These are phyloP conservation scores for Saturnispora saitoi DNA, from an alignment of 805 yeast genomes.

Conservation along the genomic window DNA sequence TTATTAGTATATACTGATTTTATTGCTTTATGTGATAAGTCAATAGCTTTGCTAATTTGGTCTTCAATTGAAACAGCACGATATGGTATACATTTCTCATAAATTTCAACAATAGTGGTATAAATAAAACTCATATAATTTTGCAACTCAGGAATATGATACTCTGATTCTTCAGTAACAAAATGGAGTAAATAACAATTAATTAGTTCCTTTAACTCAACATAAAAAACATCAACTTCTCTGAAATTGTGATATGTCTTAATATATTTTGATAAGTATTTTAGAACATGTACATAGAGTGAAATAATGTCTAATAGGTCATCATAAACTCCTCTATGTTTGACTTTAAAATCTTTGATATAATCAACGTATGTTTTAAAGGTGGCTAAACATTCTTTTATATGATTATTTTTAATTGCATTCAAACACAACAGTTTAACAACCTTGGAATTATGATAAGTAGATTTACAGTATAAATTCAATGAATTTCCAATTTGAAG, in stretches of 20 bases:
- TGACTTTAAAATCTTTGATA: conserved; percentile 29
- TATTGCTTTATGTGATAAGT: conserved; percentile 12
- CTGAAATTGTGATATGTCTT: conserved; percentile 13
- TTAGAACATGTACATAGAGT: conserved; percentile 16
- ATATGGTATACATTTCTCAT: conserved; percentile 14
- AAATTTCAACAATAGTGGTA: conserved; percentile 20
- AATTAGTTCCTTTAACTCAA: conserved; percentile 9
- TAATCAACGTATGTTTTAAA: conserved; percentile 37
- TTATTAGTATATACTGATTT: conserved; percentile 4
- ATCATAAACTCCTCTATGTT: conserved; percentile 27
- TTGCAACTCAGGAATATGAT: conserved; percentile 18
- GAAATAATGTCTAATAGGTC: conserved; percentile 31
- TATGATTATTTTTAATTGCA: conserved; percentile 19
- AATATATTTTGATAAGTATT: conserved; percentile 9
- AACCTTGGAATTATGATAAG: conserved; percentile 38
- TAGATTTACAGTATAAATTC: conserved; percentile 30
- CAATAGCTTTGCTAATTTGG: conserved; percentile 1
- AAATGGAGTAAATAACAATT: conserved; percentile 8
- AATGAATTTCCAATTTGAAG: conserved; percentile 23
- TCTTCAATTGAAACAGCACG: not conserved
- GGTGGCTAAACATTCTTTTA: conserved; percentile 23
- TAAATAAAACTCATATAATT: conserved; percentile 20
- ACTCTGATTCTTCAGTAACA: conserved; percentile 6
- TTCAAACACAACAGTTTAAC: conserved; percentile 29
- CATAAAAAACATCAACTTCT: conserved; percentile 16